A percentile compares a stretch with the other conserved stretches of the same genome.
Evolutionary conservation across 2,329 filamentous ascomycete species (phyloP).

Genomic region (Didymella pomorum): DNA sequence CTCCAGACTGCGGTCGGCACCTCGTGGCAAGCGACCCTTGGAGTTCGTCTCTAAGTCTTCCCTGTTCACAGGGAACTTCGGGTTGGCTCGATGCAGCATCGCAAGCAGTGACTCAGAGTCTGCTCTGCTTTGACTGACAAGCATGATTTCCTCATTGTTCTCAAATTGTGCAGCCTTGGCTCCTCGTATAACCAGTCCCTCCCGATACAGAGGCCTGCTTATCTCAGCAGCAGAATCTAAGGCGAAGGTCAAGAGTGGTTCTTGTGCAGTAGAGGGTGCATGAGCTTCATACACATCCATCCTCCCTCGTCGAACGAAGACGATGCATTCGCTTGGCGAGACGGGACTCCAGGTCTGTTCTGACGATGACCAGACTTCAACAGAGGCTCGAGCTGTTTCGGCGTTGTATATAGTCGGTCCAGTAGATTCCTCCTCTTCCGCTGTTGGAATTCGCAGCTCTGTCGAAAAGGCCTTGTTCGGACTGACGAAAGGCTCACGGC

Average conservation of each 20-base stretch:
- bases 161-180: constrained; percentile 1
- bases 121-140: constrained; percentile 8
- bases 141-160: constrained; percentile 12
- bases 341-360: constrained; percentile 23
- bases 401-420: constrained; percentile 16
- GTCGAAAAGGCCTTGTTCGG: constrained; percentile 26
- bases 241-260: constrained; percentile 24
- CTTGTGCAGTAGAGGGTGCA: constrained; percentile 11
- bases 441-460: constrained; percentile 6
- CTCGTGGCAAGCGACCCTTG: not conserved
- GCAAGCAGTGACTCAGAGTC: constrained; percentile 15
- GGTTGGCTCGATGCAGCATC: constrained; percentile 15
- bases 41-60: not conserved
- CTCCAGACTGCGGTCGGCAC: not conserved
- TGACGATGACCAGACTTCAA: constrained; percentile 29
- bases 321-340: constrained; percentile 23
- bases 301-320: constrained; percentile 28
- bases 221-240: constrained; percentile 12
- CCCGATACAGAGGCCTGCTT: constrained; percentile 1
- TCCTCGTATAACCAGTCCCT: constrained; percentile 17
- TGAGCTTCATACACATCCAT: constrained; percentile 28
- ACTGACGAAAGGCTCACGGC: constrained; percentile 32
- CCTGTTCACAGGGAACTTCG: not conserved
- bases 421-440: constrained; percentile 11
- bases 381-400: constrained; percentile 27